Evolutionary conservation across 2,329 filamentous ascomycete species (phyloP).

Genomic region (Apiospora arundinis): DNA sequence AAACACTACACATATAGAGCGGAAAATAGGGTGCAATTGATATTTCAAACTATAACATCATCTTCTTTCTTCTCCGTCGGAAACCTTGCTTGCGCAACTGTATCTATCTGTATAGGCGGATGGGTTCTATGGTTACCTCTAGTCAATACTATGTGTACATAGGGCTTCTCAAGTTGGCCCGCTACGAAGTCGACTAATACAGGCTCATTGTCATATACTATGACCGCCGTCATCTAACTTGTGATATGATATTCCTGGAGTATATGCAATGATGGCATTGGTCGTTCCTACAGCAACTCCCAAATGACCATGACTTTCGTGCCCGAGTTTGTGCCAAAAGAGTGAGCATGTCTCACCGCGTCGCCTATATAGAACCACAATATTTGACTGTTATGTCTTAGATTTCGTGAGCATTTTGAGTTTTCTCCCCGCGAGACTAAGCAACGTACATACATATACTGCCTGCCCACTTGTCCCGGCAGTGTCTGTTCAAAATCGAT

Average conservation of each 20-base stretch:
- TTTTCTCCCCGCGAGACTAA: not conserved
- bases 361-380: not conserved
- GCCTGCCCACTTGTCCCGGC: not conserved
- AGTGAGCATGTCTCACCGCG: not conserved
- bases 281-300: slow-evolving; percentile 1
- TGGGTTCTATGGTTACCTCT: not conserved
- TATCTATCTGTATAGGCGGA: not conserved
- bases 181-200: not conserved
- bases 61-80: not conserved
- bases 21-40: slow-evolving; percentile 15
- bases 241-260: too few species aligned
- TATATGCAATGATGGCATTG: not conserved
- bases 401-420: not conserved
- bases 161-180: not conserved
- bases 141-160: not conserved
- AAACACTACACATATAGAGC: slow-evolving; percentile 18
- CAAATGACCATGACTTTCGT: not conserved
- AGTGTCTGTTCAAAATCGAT: not conserved
- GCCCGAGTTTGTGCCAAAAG: too few species aligned
- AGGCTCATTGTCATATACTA: not conserved
- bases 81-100: too few species aligned
- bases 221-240: too few species aligned
- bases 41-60: slow-evolving; percentile 2
- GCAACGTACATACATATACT: not conserved
- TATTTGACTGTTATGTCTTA: not conserved